A percentile compares a stretch with the other conserved stretches of the same genome.
These are phyloP conservation scores for Scytalidium lignicola DNA, from an alignment of 2,329 filamentous ascomycete genomes.

Conservation along the genomic window DNA sequence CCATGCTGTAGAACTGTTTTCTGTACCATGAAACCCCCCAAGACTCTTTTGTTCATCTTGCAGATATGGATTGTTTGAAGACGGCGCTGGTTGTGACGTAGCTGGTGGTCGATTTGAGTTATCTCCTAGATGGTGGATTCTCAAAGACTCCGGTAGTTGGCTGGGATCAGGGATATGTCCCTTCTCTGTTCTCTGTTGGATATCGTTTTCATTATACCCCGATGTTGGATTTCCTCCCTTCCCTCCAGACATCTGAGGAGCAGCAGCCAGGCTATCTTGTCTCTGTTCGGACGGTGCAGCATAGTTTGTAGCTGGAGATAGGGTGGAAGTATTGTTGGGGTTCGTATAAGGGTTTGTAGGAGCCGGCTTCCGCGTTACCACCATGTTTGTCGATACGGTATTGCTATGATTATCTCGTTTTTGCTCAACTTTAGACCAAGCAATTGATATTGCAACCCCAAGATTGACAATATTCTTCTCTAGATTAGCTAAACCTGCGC, in stretches of 20 bases:
- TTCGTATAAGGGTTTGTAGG: neutral
- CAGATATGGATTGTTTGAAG: slow-evolving; percentile 26
- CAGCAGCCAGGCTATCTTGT: neutral
- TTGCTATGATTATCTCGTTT: neutral
- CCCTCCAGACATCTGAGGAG: neutral
- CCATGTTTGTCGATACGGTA: neutral
- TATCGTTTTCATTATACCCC: neutral
- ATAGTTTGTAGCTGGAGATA: neutral
- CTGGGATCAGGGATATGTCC: neutral
- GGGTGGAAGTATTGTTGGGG: neutral
- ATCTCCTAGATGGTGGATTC: slow-evolving; percentile 18
- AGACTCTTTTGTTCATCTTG: slow-evolving; percentile 14
- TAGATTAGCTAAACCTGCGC: neutral
- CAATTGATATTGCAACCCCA: neutral
- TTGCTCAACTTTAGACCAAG: neutral
- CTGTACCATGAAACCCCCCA: slow-evolving; percentile 12
- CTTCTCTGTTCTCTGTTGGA: neutral
- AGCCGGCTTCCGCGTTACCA: neutral
- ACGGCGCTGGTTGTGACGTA: slow-evolving; percentile 13
- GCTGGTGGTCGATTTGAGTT: slow-evolving; percentile 9
- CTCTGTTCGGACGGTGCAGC: neutral
- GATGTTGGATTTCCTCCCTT: neutral
- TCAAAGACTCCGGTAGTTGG: slow-evolving; percentile 21
- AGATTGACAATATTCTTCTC: neutral
- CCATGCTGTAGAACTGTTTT: slow-evolving; percentile 25